Base-by-base conservation (phyloP, 352 stramenopile genomes). In the Pythium dissimile region DNA sequence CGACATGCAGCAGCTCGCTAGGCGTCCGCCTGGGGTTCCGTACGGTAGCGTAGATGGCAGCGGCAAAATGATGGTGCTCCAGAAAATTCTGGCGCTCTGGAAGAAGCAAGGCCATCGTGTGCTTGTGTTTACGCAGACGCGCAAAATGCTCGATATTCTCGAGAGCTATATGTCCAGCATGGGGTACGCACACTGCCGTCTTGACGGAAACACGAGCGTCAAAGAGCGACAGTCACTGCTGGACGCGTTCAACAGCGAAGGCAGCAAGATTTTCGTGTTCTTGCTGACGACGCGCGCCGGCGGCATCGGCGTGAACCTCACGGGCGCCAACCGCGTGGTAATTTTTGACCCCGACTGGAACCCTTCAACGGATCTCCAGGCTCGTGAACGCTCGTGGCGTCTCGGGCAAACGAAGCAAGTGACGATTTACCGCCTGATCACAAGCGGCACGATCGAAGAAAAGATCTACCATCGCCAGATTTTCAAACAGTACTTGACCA, bases 331-430 rank as follows among this genome's bases (percentile, higher is more conserved):
- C 67, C 75, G 95, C 34, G 95, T 99, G 4, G 77, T 99, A 26
- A 83, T 99, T 2, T 99, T 98, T 62, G 97, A 99, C 71, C 97
- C 96, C n/a, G 95, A 99, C 64, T 99, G 97, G 97, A 99, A 99
- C 66, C 98, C 98, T 12, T 95, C 89, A 38, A 99, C 89, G 1
- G 96, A 99, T 58, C 68, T 96, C 13, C 94, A 98, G 76, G 96
- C 97, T n/a, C 75, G 95, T 16, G 97, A 99, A 62, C 87, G 97
- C n/a, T 92, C 95, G 30, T 99, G 94, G 93, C 77, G 97, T 11
- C 93, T 99, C 35, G 86, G 86, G 0, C 86, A 95, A 59, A 86
- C 76, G 16, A 92, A 92, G 59, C 77, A 75, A 30, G 86, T 95
- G n/a, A 94, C 84, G 7, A 87, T 95, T 16, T 95, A 94, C 44